A percentile compares a stretch with the other conserved stretches of the same genome.
phyloP scores from a whole-genome alignment of 306 rosid genomes.

The Boehmeria nivea region DNA sequence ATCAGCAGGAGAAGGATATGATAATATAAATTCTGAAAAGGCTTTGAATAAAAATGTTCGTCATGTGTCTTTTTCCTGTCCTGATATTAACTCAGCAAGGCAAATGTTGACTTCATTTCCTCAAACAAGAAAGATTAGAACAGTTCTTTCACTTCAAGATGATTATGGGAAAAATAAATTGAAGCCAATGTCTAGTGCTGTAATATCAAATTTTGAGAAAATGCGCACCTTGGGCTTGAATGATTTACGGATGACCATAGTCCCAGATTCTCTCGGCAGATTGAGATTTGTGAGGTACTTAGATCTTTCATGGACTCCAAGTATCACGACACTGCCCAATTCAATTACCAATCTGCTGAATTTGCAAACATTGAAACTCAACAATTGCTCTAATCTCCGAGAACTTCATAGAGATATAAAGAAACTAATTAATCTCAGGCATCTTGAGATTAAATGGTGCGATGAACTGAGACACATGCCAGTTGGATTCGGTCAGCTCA shows the following conservation, averaged over 20 bases:
- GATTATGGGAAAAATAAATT: rapidly evolving
- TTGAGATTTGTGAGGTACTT: not conserved
- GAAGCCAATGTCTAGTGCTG: not conserved
- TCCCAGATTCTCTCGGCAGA: not conserved
- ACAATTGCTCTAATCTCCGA: not conserved
- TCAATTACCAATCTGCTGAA: not conserved
- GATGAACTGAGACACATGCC: not conserved
- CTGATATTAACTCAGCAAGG: too few species aligned
- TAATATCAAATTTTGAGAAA: not conserved
- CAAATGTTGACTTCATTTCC: too few species aligned
- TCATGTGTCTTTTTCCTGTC: not conserved
- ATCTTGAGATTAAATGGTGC: slow-evolving; percentile 2
- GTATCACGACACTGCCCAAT: not conserved
- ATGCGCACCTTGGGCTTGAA: not conserved
- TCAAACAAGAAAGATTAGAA: not conserved
- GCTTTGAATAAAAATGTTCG: not conserved
- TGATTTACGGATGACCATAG: not conserved
- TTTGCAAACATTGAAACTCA: slow-evolving; percentile 4
- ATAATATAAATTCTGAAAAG: too few species aligned
- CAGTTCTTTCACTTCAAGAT: not conserved
- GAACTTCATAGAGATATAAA: not conserved
- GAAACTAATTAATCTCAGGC: slow-evolving; percentile 7
- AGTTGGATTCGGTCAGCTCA: not conserved
- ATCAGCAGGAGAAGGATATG: not conserved
- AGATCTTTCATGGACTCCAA: not conserved